A percentile compares a stretch with the other conserved stretches of the same genome.
These are phyloP conservation scores for Cyanidiococcus yangmingshanensis DNA, from an alignment of 23 red algal genomes.

Conservation along the genomic window DNA sequence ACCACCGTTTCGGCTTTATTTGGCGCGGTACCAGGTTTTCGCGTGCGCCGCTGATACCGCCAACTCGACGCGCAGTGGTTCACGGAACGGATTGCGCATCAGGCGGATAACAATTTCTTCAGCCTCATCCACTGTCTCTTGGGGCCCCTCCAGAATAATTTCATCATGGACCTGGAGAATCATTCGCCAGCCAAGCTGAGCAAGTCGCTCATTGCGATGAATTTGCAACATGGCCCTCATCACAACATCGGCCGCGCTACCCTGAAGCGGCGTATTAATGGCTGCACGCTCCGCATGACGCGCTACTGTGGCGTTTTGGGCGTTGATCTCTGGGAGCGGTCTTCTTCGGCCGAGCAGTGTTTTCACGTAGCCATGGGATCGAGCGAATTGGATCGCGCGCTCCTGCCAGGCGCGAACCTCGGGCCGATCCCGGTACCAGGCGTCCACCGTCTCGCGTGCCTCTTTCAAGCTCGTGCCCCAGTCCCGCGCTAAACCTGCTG, in stretches of 20 bases:
- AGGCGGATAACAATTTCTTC: constrained; percentile 35
- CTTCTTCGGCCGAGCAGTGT: constrained; percentile 68
- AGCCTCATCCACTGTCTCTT: constrained; percentile 42
- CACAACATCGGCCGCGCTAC: constrained; percentile 74
- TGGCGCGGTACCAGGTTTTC: constrained; percentile 68
- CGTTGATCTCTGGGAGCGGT: constrained; percentile 47
- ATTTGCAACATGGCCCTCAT: constrained; percentile 78
- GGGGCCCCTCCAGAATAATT: constrained; percentile 86
- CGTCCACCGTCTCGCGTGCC: constrained; percentile 42
- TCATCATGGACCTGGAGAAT: constrained; percentile 89
- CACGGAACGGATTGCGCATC: constrained; percentile 51
- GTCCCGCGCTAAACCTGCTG: constrained; percentile 51
- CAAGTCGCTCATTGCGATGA: constrained; percentile 30
- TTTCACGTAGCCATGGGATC: constrained; percentile 43
- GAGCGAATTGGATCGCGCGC: constrained; percentile 28
- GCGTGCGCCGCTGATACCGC: constrained; percentile 49
- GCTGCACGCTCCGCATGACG: constrained; percentile 59
- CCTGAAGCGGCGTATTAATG: constrained; percentile 84
- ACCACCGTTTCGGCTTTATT: constrained; percentile 32
- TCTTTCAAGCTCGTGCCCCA: constrained; percentile 60
- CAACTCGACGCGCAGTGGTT: constrained; percentile 51
- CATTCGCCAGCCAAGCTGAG: constrained; percentile 59
- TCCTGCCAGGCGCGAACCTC: constrained; percentile 72
- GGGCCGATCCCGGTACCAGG: constrained; percentile 71
- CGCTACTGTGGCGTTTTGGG: constrained; percentile 13